These are phyloP conservation scores for Schoenoplectus tabernaemontani DNA, from an alignment of 202 grass and related monocot species.

Conservation along the genomic window DNA sequence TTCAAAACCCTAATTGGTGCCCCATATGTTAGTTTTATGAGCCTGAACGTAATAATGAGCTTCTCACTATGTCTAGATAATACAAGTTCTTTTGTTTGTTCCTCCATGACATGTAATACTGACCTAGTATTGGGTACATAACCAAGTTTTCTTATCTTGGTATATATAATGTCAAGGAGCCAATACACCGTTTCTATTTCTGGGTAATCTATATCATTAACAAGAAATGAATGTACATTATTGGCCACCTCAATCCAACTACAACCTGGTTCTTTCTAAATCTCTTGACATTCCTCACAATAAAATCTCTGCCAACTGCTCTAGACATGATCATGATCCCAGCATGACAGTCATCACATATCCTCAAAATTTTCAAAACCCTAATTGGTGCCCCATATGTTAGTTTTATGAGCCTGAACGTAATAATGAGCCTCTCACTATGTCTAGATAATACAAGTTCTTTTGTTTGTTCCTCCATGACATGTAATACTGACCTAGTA, in stretches of 20 bases:
- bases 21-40: conserved; percentile 58
- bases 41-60: conserved; percentile 67
- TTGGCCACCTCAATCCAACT: conserved; percentile 88
- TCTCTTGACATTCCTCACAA: conserved; percentile 72
- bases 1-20: conserved; percentile 78
- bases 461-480: conserved; percentile 49
- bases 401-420: conserved; percentile 72
- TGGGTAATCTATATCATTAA: conserved; percentile 63
- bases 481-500: conserved; percentile 74
- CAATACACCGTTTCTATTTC: conserved; percentile 45
- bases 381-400: conserved; percentile 53
- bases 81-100: conserved; percentile 54
- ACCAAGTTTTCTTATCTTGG: conserved; percentile 80
- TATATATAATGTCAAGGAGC: conserved; percentile 62
- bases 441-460: conserved; percentile 66
- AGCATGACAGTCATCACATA: conserved; percentile 77
- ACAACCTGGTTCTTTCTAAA: conserved; percentile 96
- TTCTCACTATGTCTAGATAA: conserved; percentile 78
- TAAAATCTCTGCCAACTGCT: conserved; percentile 60
- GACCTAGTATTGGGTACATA: conserved; percentile 71
- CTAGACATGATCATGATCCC: conserved; percentile 81
- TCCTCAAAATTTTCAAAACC: conserved; percentile 88
- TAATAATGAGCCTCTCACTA: conserved; percentile 75
- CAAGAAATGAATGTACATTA: conserved; percentile 71
- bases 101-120: conserved; percentile 62